Base-by-base conservation (phyloP, 1,139 yeast genomes). In the Debaryomycetaceae sp. region DNA sequence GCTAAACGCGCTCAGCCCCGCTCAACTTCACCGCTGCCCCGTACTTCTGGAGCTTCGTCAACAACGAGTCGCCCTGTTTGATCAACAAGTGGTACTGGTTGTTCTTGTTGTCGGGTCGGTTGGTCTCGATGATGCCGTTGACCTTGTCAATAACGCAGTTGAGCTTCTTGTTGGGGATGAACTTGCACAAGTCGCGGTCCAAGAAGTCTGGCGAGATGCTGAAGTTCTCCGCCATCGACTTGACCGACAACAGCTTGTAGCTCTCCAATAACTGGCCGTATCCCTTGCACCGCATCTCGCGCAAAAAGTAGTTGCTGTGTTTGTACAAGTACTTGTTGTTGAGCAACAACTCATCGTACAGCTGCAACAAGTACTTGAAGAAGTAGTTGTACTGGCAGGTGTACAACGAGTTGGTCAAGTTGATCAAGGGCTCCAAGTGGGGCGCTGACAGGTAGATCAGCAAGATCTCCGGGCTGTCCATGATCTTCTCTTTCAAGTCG, bases 111-210 rank as follows among this genome's bases (percentile, higher is more conserved):
- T 91, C 98, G 3, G 96, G 96, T 46, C 97, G 75, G 58, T 88
- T 91, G 18, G 98, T 93, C 55, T 86, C 95, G 42, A 93, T 85
- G 39, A 91, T 86, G 6, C 97, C 97, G 55, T 88, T 85, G 34
- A 91, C 98, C 49, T 88, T 76, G 56, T 93, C 98, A 53, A 93
- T 88, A 34, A 93, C 89, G 62, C 98, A 93, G 61, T 88, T 89
- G 53, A 93, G 72, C 57, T 86, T 86, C 53, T 89, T 88, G 57
- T 81, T 89, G 24, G 97, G 96, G 46, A 93, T 88, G 52, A 89
- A 88, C 51, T 80, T 83, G 50, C 95, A 77, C 46, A 93, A 68
- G 55, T 93, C 98, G 35, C 68, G 68, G 48, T 78, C 84, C 51
- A 93, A 66, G 51, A 89, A 93, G 32, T 83, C 93, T 36, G 81